These are phyloP conservation scores for Fusarium secorum DNA, from an alignment of 2,329 filamentous ascomycete species.

Conservation along the genomic window DNA sequence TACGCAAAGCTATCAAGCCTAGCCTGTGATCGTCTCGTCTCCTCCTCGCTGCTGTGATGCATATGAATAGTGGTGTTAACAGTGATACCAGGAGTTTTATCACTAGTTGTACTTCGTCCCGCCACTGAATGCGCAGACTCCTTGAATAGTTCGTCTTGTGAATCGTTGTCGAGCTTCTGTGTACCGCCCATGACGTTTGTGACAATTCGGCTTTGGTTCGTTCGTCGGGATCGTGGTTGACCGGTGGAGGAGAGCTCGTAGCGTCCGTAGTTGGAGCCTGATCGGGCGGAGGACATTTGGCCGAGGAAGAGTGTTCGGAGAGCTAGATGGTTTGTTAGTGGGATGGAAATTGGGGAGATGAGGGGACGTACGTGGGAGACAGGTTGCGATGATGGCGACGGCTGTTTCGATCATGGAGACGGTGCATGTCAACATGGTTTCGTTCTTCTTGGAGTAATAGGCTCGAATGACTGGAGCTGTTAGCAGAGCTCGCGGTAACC, in stretches of 20 bases:
- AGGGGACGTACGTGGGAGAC: slow-evolving; percentile 44
- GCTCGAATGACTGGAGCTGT: slow-evolving; percentile 44
- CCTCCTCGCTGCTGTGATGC: slow-evolving; percentile 9
- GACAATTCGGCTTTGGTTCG: slow-evolving; percentile 29
- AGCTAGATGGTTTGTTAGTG: neutral
- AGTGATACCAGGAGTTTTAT: slow-evolving; percentile 27
- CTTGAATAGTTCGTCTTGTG: slow-evolving; percentile 37
- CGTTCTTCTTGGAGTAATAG: slow-evolving; percentile 45
- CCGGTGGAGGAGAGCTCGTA: slow-evolving; percentile 36
- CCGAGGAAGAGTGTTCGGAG: slow-evolving; percentile 34
- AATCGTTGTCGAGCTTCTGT: slow-evolving; percentile 30
- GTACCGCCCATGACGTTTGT: slow-evolving; percentile 38
- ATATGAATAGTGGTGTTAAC: slow-evolving; percentile 35
- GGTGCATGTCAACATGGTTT: slow-evolving; percentile 50
- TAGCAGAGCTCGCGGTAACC: neutral
- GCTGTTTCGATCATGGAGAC: slow-evolving; percentile 50
- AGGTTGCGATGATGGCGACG: slow-evolving; percentile 51
- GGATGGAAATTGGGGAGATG: rapidly evolving
- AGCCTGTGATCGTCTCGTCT: slow-evolving; percentile 4
- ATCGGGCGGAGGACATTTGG: slow-evolving; percentile 28
- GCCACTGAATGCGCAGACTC: neutral
- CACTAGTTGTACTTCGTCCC: neutral
- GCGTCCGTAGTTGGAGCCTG: slow-evolving; percentile 31
- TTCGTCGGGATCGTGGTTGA: slow-evolving; percentile 28
- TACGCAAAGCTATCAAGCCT: slow-evolving; percentile 11